These are phyloP conservation scores for Berberis vulgaris DNA, from an alignment of 164 flowering plant species.

Conservation along the genomic window DNA sequence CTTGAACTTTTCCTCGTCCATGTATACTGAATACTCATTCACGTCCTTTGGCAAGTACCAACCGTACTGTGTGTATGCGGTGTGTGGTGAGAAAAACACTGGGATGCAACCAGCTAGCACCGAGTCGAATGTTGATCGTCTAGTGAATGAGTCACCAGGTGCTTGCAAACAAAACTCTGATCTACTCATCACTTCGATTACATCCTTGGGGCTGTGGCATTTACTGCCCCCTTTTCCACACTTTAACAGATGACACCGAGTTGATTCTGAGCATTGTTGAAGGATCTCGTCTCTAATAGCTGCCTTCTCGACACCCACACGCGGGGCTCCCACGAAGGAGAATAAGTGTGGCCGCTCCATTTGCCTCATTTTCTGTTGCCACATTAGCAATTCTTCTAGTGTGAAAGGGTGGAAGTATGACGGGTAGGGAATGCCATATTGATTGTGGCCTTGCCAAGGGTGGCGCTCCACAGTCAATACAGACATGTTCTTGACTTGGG, in stretches of 20 bases:
- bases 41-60: slow-evolving; percentile 48
- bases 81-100: slow-evolving; percentile 55
- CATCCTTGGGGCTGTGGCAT: slow-evolving; percentile 34
- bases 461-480: slow-evolving; percentile 59
- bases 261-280: slow-evolving; percentile 37
- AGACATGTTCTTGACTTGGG: slow-evolving; percentile 39
- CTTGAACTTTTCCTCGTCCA: slow-evolving; percentile 16
- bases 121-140: slow-evolving; percentile 60
- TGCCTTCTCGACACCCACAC: slow-evolving; percentile 42
- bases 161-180: slow-evolving; percentile 57
- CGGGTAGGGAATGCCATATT: slow-evolving; percentile 55
- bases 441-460: slow-evolving; percentile 48
- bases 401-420: slow-evolving; percentile 54
- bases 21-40: slow-evolving; percentile 36
- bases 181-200: slow-evolving; percentile 32
- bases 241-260: slow-evolving; percentile 26
- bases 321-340: slow-evolving; percentile 45
- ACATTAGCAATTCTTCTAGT: slow-evolving; percentile 24
- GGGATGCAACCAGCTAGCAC: slow-evolving; percentile 58
- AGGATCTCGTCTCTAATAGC: slow-evolving; percentile 41
- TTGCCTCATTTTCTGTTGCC: slow-evolving; percentile 28
- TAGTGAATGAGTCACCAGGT: slow-evolving; percentile 61
- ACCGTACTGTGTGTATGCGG: slow-evolving; percentile 50
- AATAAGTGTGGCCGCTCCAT: slow-evolving; percentile 30
- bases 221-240: slow-evolving; percentile 23